phyloP scores from a whole-genome alignment of 2,329 filamentous ascomycete species.

The Zymoseptoria tritici region DNA sequence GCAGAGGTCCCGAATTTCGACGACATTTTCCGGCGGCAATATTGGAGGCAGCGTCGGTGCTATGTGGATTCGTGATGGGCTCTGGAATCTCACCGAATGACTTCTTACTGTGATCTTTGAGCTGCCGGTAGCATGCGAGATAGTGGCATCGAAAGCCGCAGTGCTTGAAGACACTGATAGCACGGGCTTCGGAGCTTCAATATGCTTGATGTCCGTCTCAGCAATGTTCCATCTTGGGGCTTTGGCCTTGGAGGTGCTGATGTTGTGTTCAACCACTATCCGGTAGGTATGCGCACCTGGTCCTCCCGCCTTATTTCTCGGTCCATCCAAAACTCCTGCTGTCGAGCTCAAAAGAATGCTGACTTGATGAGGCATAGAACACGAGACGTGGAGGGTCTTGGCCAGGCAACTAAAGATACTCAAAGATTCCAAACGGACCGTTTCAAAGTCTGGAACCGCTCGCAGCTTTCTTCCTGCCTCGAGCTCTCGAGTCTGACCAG shows the following conservation, averaged over 20 bases:
- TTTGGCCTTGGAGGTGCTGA: background rate
- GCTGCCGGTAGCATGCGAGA: background rate
- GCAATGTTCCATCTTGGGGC: background rate
- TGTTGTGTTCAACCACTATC: conserved; percentile 5
- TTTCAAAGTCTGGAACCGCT: conserved; percentile 19
- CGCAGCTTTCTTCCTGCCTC: conserved; percentile 8
- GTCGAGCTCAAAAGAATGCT: conserved; percentile 3
- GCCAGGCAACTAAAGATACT: conserved; percentile 17
- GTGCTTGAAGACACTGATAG: background rate
- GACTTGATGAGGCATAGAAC: conserved; percentile 19
- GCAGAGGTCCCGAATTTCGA: conserved; percentile 9
- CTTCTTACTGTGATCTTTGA: background rate
- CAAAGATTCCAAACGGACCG: conserved; percentile 18
- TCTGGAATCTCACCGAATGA: background rate
- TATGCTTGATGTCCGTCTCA: conserved; percentile 3
- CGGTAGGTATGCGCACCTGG: conserved; percentile 3
- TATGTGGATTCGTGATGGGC: background rate
- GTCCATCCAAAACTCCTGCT: no score
- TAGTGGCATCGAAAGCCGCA: background rate
- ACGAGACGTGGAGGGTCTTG: conserved; percentile 22
- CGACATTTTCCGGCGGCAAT: background rate
- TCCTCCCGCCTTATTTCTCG: no score
- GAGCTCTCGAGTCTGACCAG: conserved; percentile 19
- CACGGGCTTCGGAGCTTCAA: background rate
- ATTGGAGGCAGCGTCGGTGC: background rate